Percentiles rank a stretch among this genome's conserved stretches.
These are phyloP conservation scores for Phytophthora sojae DNA, from an alignment of 352 stramenopile species.

Conservation along the genomic window DNA sequence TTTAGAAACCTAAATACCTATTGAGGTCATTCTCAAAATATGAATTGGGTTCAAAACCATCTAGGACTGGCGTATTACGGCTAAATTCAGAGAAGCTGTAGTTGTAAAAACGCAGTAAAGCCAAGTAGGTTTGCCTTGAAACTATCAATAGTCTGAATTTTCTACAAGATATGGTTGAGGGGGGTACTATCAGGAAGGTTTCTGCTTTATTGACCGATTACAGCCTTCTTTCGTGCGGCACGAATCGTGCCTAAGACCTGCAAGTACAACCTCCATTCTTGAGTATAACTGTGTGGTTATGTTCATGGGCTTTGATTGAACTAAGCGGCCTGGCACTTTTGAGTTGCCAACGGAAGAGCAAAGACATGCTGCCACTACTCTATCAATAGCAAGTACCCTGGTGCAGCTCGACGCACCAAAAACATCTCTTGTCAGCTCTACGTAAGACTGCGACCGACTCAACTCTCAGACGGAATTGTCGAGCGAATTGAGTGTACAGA, in stretches of 20 bases:
- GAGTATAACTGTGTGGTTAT: not conserved
- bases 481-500: not conserved
- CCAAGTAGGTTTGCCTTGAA: not conserved
- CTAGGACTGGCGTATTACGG: not conserved
- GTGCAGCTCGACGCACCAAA: not conserved
- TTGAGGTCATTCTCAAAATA: not conserved
- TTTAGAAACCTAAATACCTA: not conserved
- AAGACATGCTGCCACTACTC: slow-evolving; percentile 2
- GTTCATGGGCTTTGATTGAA: not conserved
- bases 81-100: slow-evolving; percentile 1
- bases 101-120: not conserved
- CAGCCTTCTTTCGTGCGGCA: too few relatives aligned
- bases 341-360: not conserved
- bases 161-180: not conserved
- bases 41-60: not conserved
- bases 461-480: not conserved
- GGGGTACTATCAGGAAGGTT: not conserved
- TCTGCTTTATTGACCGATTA: too few relatives aligned
- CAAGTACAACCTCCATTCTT: too few relatives aligned
- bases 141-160: slow-evolving; percentile 2
- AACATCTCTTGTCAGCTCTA: not conserved
- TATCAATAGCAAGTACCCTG: not conserved
- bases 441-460: not conserved
- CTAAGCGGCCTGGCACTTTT: not conserved
- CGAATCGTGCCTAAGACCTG: too few relatives aligned